These are phyloP conservation scores for Neurospora sp. DNA, from an alignment of 495 filamentous ascomycete genomes.

Conservation along the genomic window DNA sequence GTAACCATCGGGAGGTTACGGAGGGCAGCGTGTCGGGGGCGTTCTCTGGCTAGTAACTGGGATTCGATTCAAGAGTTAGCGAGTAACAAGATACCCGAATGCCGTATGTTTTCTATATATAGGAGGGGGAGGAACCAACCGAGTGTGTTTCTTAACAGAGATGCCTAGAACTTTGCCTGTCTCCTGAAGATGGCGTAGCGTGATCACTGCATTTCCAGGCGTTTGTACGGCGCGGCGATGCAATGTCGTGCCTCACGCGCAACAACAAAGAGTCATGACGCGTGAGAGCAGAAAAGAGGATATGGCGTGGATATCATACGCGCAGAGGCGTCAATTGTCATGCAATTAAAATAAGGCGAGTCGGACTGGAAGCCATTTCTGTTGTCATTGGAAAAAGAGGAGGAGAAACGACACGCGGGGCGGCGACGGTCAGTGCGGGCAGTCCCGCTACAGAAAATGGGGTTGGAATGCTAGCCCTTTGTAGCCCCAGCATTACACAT, in stretches of 20 bases:
- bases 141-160: neutral
- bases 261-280: no score
- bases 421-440: neutral
- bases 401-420: neutral
- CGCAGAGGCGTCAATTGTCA: neutral
- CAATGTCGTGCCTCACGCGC: neutral
- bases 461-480: neutral
- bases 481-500: neutral
- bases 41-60: neutral
- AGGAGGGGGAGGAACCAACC: neutral
- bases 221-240: neutral
- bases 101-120: neutral
- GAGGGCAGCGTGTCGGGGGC: neutral
- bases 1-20: neutral
- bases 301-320: no score
- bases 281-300: no score
- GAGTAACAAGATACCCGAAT: neutral
- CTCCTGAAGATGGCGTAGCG: neutral
- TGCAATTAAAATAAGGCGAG: neutral
- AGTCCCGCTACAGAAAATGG: neutral
- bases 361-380: neutral
- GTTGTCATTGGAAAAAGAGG: neutral
- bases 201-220: neutral
- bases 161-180: neutral
- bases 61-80: neutral